Conservation (phyloP, 2,329 filamentous ascomycete genomes). For the Colletotrichum sp. region DNA sequence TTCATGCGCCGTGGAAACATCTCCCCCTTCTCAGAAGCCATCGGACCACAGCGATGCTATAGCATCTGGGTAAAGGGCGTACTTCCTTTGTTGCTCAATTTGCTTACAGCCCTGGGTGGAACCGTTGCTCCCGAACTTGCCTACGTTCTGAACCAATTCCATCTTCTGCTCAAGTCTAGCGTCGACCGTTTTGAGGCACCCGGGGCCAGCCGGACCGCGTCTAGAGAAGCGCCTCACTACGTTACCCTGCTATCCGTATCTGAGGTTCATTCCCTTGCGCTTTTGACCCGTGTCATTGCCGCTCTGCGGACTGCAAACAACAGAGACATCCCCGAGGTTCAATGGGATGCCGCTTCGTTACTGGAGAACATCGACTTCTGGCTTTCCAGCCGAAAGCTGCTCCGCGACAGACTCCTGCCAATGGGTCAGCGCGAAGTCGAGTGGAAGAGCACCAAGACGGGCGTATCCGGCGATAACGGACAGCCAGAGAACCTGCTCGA, state of each 20-base stretch:
- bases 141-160: slow-evolving; percentile 89
- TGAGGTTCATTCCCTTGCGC: slow-evolving; percentile 79
- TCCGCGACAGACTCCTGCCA: slow-evolving; percentile 77
- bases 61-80: slow-evolving; percentile 89
- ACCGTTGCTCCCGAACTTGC: slow-evolving; percentile 85
- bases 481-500: slow-evolving; percentile 67
- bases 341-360: slow-evolving; percentile 75
- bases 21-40: slow-evolving; percentile 78
- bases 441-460: slow-evolving; percentile 52
- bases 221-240: slow-evolving; percentile 58
- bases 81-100: slow-evolving; percentile 85
- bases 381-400: slow-evolving; percentile 69
- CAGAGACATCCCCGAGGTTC: slow-evolving; percentile 74
- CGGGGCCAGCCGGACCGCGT: slow-evolving; percentile 55
- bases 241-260: slow-evolving; percentile 76
- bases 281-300: slow-evolving; percentile 76
- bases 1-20: slow-evolving; percentile 75
- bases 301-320: slow-evolving; percentile 68
- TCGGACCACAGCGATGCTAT: slow-evolving; percentile 76
- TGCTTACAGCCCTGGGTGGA: slow-evolving; percentile 80
- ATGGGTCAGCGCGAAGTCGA: slow-evolving; percentile 75
- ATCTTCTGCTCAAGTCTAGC: slow-evolving; percentile 75
- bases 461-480: slow-evolving; percentile 31
- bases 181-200: slow-evolving; percentile 73
- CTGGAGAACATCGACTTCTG: slow-evolving; percentile 86